Percentiles rank a stretch among this genome's conserved stretches.
Evolutionary conservation across 345 rosid genomes (phyloP).

Genomic region (Aquilaria yunnanensis): DNA sequence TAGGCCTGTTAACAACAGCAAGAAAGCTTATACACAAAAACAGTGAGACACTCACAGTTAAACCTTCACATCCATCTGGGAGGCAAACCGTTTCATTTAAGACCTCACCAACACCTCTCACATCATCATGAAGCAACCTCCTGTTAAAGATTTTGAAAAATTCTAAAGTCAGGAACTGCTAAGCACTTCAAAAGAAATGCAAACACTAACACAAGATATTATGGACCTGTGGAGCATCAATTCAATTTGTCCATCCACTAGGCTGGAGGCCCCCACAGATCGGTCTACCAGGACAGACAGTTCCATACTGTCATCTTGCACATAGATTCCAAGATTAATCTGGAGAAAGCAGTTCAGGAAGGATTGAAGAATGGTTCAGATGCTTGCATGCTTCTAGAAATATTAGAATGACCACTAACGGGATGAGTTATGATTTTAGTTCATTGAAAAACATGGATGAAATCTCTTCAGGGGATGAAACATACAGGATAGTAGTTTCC

Average conservation of each 20-base stretch:
- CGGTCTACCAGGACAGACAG: conserved; percentile 91
- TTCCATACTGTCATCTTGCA: conserved; percentile 63
- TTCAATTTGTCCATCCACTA: conserved; percentile 84
- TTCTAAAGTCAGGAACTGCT: conserved; percentile 4
- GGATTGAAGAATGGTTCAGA: conserved; percentile 10
- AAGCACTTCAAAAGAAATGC: conserved; percentile 1
- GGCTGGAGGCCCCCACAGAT: conserved; percentile 80
- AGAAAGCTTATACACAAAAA: conserved; percentile 11
- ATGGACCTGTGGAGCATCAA: conserved; percentile 88
- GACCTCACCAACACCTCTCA: conserved; percentile 85
- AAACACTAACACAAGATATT: conserved; percentile 2
- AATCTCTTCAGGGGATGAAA: conserved; percentile 8
- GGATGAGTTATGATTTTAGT: conserved; percentile 5
- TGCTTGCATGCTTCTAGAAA: neutral
- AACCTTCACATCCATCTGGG: conserved; percentile 67
- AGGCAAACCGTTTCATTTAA: conserved; percentile 84
- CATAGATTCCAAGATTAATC: conserved; percentile 81
- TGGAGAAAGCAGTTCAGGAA: conserved; percentile 21
- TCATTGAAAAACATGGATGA: neutral
- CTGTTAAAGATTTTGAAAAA: conserved; percentile 22
- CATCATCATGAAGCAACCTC: conserved; percentile 83
- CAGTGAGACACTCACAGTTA: conserved; percentile 53
- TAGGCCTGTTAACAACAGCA: neutral
- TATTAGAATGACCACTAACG: neutral
- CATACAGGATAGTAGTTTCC: conserved; percentile 94